phyloP scores from a whole-genome alignment of 495 filamentous ascomycete genomes.

The Penicillium longicatenatum region DNA sequence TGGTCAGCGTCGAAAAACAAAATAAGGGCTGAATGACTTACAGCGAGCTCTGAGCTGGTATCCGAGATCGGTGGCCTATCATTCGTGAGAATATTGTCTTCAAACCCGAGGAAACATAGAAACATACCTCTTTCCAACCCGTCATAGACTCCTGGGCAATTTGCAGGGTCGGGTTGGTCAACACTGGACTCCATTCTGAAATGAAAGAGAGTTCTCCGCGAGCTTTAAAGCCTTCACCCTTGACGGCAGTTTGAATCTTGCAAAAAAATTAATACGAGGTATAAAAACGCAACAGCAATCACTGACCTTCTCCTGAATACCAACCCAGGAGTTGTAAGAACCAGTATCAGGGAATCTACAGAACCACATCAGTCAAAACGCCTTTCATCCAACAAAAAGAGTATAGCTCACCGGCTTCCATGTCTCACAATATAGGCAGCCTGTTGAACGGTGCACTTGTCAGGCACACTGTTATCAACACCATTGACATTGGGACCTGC shows the following conservation, averaged over 20 bases:
- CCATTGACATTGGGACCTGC: conserved; percentile 56
- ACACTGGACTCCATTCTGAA: conserved; percentile 52
- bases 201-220: conserved; percentile 49
- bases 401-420: conserved; percentile 49
- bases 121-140: conserved; percentile 53
- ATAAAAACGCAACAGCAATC: neutral
- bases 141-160: conserved; percentile 54
- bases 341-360: conserved; percentile 47
- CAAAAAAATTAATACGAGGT: neutral
- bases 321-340: conserved; percentile 54
- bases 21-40: conserved; percentile 1
- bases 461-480: conserved; percentile 49
- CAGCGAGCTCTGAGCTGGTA: conserved; percentile 25
- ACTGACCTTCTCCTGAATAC: conserved; percentile 44
- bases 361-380: conserved; percentile 6
- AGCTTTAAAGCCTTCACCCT: conserved; percentile 39
- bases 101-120: neutral
- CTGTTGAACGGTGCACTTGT: conserved; percentile 55
- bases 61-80: conserved; percentile 22
- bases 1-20: neutral
- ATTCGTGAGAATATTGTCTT: conserved; percentile 15
- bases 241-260: conserved; percentile 41
- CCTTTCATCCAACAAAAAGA: neutral
- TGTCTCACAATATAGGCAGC: conserved; percentile 57
- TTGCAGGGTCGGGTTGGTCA: conserved; percentile 49